Evolutionary conservation across 2,329 filamentous ascomycete species (phyloP).

Genomic region (Epichloe gansuensis): DNA sequence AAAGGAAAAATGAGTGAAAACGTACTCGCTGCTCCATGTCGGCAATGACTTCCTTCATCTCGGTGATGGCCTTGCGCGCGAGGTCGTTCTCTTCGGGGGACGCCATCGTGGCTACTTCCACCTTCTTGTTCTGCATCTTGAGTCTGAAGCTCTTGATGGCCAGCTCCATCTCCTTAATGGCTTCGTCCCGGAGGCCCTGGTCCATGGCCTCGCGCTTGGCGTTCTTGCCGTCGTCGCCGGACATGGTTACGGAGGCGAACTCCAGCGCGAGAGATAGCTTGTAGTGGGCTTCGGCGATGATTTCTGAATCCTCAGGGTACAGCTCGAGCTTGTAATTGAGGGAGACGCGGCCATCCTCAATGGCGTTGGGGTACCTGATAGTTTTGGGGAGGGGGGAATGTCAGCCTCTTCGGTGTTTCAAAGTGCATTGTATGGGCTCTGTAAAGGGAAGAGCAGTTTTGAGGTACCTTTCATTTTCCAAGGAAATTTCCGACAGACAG

Average conservation of each 20-base stretch:
- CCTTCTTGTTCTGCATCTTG: conserved; percentile 58
- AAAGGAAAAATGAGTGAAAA: neutral
- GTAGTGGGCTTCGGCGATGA: conserved; percentile 89
- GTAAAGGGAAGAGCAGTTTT: neutral
- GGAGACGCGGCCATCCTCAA: conserved; percentile 66
- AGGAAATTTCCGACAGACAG: conserved; percentile 86
- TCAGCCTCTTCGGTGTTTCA: neutral
- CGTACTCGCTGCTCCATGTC: conserved; percentile 67
- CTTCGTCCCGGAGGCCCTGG: conserved; percentile 57
- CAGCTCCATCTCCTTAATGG: conserved; percentile 55
- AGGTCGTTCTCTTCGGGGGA: conserved; percentile 55
- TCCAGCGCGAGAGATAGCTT: conserved; percentile 92
- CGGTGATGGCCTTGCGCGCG: conserved; percentile 48
- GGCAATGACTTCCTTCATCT: conserved; percentile 64
- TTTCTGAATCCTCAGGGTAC: conserved; percentile 66
- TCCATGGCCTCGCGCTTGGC: conserved; percentile 44
- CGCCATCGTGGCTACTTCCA: conserved; percentile 48
- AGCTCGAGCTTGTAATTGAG: conserved; percentile 68
- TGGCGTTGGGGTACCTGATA: conserved; percentile 64
- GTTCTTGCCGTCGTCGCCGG: conserved; percentile 33
- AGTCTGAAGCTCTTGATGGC: conserved; percentile 61
- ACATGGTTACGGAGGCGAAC: conserved; percentile 67
- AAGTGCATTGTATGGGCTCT: neutral
- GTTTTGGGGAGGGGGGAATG: conserved; percentile 1
- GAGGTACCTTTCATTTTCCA: conserved; percentile 74